phyloP scores from a whole-genome alignment of 257 asterid species.

The Solanum bukasovii region DNA sequence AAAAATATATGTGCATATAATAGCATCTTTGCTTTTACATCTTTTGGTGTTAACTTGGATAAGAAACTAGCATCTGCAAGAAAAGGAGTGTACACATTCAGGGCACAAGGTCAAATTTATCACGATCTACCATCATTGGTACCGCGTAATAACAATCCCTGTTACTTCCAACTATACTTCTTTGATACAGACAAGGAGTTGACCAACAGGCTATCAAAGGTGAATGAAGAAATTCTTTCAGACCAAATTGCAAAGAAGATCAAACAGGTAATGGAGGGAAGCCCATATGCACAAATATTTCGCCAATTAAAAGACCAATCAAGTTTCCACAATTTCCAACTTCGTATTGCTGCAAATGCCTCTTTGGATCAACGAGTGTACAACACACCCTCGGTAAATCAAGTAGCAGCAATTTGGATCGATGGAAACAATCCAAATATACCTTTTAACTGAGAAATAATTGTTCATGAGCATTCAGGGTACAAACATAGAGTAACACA shows the following conservation, averaged over 20 bases:
- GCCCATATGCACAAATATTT: background rate
- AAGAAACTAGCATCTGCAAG: background rate
- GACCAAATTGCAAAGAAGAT: background rate
- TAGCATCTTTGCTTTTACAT: background rate
- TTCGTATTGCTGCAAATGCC: background rate
- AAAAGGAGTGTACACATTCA: background rate
- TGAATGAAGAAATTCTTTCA: background rate
- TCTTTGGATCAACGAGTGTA: background rate
- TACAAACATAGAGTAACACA: too few species aligned
- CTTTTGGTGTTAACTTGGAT: background rate
- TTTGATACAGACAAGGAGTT: background rate
- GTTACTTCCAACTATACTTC: background rate
- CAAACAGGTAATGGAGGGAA: background rate
- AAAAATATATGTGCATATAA: background rate
- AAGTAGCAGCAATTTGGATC: too few species aligned
- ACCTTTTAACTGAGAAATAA: too few species aligned
- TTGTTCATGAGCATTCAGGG: too few species aligned
- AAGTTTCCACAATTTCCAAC: background rate
- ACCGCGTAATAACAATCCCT: background rate
- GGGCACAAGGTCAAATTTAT: background rate
- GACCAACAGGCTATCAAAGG: background rate
- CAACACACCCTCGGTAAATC: too few species aligned
- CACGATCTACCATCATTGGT: background rate
- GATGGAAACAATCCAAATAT: too few species aligned
- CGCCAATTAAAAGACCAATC: background rate